A percentile compares a stretch with the other conserved stretches of the same genome.
phyloP scores from a whole-genome alignment of 2,329 filamentous ascomycete species.

The Trichophyton schoenleinii region DNA sequence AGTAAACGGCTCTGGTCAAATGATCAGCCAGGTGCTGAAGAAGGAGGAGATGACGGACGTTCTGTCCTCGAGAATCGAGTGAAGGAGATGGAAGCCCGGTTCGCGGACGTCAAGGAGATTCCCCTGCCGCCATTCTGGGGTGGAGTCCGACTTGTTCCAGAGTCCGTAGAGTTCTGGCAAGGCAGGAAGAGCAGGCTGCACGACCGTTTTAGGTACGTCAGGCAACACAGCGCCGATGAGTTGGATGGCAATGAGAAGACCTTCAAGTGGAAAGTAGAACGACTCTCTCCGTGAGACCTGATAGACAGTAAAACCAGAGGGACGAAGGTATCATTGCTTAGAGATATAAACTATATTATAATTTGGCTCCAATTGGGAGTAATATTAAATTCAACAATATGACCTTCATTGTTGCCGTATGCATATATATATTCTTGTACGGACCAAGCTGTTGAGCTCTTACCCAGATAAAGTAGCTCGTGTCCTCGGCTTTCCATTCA shows the following conservation, averaged over 20 bases:
- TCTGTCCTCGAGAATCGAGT: constrained; percentile 66
- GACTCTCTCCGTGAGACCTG: constrained; percentile 27
- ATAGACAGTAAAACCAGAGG: neutral
- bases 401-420: too few relatives aligned
- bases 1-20: constrained; percentile 53
- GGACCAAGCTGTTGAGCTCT: too few relatives aligned
- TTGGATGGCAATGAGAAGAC: constrained; percentile 44
- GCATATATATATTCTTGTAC: too few relatives aligned
- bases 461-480: too few relatives aligned
- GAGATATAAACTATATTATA: neutral
- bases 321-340: neutral
- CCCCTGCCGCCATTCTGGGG: constrained; percentile 94
- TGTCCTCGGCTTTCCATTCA: too few relatives aligned
- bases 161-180: constrained; percentile 91
- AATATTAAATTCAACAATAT: too few relatives aligned
- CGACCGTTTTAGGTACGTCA: constrained; percentile 80
- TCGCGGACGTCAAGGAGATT: constrained; percentile 64
- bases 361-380: too few relatives aligned
- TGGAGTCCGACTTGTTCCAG: constrained; percentile 71
- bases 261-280: constrained; percentile 29
- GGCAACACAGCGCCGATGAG: constrained; percentile 36
- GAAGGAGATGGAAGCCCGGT: constrained; percentile 59
- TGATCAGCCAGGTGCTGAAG: constrained; percentile 20
- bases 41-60: constrained; percentile 51
- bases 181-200: constrained; percentile 80